A percentile compares a stretch with the other conserved stretches of the same genome.
phyloP scores from a whole-genome alignment of 768 basidiomycete species.

The Boletus sp. region DNA sequence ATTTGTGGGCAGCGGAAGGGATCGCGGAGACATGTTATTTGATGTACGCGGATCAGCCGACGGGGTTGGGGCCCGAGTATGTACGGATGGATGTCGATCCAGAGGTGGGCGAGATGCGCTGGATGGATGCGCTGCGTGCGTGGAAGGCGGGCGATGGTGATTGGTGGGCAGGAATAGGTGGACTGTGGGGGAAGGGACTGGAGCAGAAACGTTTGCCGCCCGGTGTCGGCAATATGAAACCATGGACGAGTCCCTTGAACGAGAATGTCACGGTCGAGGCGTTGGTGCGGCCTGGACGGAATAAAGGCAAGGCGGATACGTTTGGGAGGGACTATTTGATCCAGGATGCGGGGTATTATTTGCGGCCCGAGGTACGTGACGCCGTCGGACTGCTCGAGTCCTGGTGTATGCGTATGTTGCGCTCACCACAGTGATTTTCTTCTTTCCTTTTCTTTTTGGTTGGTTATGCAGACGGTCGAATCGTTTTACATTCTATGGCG shows the following conservation, averaged over 20 bases:
- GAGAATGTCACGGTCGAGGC: conserved; percentile 7
- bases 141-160: conserved; percentile 36
- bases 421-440: neutral
- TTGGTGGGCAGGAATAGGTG: conserved; percentile 10
- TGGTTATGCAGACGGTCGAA: conserved; percentile 57
- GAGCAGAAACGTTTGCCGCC: conserved; percentile 46
- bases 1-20: conserved; percentile 74
- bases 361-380: conserved; percentile 66
- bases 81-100: conserved; percentile 14
- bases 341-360: conserved; percentile 45
- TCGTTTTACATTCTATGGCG: conserved; percentile 71
- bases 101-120: conserved; percentile 12
- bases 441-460: neutral
- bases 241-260: conserved; percentile 15
- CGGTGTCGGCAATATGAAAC: conserved; percentile 41
- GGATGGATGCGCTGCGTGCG: conserved; percentile 36
- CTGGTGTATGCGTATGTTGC: neutral
- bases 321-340: conserved; percentile 55
- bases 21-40: conserved; percentile 73
- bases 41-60: conserved; percentile 69
- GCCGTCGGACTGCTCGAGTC: neutral
- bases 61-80: conserved; percentile 65
- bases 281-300: neutral
- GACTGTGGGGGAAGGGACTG: neutral
- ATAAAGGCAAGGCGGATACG: neutral